Evolutionary conservation across 495 filamentous ascomycete genomes (phyloP).

Genomic region (Daldinia childiae): DNA sequence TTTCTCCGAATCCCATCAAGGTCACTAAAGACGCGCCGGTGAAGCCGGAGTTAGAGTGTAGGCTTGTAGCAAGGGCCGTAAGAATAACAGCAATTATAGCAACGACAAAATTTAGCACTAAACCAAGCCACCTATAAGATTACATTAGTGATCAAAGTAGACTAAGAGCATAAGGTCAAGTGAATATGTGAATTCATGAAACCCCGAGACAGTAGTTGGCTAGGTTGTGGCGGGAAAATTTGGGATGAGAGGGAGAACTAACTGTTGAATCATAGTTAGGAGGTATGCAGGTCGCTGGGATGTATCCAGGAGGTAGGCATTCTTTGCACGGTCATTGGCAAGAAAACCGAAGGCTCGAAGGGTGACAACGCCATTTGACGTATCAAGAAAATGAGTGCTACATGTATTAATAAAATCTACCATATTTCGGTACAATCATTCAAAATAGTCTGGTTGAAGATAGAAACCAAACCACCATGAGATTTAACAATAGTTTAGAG

Average conservation of each 20-base stretch:
- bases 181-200: background rate
- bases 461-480: background rate
- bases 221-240: background rate
- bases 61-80: slow-evolving; percentile 55
- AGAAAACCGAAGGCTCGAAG: slow-evolving; percentile 63
- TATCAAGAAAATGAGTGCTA: slow-evolving; percentile 63
- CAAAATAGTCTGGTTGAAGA: background rate
- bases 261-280: slow-evolving; percentile 63
- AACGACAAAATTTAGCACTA: slow-evolving; percentile 62
- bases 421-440: background rate
- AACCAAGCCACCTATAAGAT: slow-evolving; percentile 55
- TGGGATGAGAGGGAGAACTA: background rate
- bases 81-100: slow-evolving; percentile 59
- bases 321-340: slow-evolving; percentile 57
- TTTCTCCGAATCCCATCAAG: slow-evolving; percentile 41
- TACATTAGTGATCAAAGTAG: background rate
- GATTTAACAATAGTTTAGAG: background rate
- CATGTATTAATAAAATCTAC: background rate
- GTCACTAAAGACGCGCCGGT: slow-evolving; percentile 62
- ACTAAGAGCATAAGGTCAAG: background rate
- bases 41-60: slow-evolving; percentile 58
- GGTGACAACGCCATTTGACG: slow-evolving; percentile 58
- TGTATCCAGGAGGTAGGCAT: slow-evolving; percentile 58
- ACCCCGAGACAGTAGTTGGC: background rate
- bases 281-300: slow-evolving; percentile 69